A percentile compares a stretch with the other conserved stretches of the same genome.
Evolutionary conservation across 139 green algal species (phyloP).

Genomic region (Tetratostichococcus sp.): DNA sequence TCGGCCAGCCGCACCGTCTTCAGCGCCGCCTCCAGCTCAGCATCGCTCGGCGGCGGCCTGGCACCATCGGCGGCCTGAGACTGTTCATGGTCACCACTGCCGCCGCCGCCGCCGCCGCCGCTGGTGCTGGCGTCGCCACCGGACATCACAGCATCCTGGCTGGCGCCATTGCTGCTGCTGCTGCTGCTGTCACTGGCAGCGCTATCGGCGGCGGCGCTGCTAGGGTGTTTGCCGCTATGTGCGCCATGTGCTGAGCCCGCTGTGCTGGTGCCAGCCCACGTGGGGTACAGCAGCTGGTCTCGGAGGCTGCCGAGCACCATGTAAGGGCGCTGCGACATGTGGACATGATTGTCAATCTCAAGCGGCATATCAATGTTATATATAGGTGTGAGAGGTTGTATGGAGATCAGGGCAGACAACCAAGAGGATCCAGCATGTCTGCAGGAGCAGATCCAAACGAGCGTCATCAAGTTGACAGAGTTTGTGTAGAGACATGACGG

Average conservation of each 20-base stretch:
- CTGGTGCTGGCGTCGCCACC: slow-evolving; percentile 7
- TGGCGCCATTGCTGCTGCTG: slow-evolving; percentile 12
- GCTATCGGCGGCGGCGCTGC: neutral
- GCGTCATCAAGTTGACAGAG: too few species aligned
- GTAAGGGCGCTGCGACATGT: slow-evolving; percentile 94
- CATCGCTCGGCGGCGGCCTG: slow-evolving; percentile 51
- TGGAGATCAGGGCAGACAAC: too few species aligned
- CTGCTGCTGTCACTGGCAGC: neutral
- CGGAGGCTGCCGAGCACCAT: slow-evolving; percentile 89
- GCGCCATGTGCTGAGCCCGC: neutral
- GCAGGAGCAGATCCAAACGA: too few species aligned
- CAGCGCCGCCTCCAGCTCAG: slow-evolving; percentile 59
- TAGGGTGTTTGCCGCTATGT: too few species aligned
- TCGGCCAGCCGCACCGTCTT: slow-evolving; percentile 51
- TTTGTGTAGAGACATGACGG: too few species aligned
- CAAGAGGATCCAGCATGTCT: too few species aligned
- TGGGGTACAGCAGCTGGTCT: slow-evolving; percentile 88
- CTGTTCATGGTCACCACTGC: neutral
- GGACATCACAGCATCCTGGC: neutral
- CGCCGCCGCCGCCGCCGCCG: neutral
- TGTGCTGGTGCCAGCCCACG: slow-evolving; percentile 31
- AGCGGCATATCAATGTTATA: too few species aligned
- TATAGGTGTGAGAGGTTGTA: too few species aligned
- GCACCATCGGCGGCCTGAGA: neutral
- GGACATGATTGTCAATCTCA: too few species aligned